Conservation (phyloP, 164 flowering plant species). For the Annona squamosa region DNA sequence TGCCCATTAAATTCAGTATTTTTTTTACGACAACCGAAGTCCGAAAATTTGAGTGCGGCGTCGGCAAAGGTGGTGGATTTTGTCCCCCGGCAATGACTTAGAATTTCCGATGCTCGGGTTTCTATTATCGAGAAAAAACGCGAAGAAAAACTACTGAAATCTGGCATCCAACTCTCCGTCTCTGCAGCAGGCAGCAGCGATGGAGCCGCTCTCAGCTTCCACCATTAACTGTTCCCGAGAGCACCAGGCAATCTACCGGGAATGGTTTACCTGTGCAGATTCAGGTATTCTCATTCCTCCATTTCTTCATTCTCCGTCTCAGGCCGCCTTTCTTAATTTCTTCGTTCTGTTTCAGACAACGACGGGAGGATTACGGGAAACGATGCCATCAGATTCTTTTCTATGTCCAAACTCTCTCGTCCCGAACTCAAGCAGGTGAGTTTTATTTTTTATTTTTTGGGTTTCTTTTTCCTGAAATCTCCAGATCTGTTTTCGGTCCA, state of each 20-base stretch:
- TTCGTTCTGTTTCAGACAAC: constrained; percentile 36
- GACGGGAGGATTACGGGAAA: constrained; percentile 84
- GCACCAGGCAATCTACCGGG: constrained; percentile 70
- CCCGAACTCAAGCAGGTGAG: constrained; percentile 82
- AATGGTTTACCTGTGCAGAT: constrained; percentile 82
- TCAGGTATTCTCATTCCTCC: constrained; percentile 43
- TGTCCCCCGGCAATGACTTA: too few relatives aligned
- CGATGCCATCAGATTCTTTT: constrained; percentile 84
- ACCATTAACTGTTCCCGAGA: constrained; percentile 74
- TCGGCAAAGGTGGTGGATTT: too few relatives aligned
- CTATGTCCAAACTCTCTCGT: constrained; percentile 70
- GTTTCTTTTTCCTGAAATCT: neutral
- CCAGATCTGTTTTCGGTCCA: neutral
- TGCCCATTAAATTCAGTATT: too few relatives aligned
- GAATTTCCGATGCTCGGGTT: too few relatives aligned
- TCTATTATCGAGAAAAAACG: too few relatives aligned
- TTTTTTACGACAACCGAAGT: too few relatives aligned
- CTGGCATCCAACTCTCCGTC: neutral
- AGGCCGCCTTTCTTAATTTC: neutral
- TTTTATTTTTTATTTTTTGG: neutral
- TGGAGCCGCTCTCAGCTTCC: constrained; percentile 64
- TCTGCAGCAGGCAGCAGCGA: constrained; percentile 5
- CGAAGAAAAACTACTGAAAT: too few relatives aligned
- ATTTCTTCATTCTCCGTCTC: neutral
- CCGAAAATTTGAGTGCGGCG: too few relatives aligned